phyloP scores from a whole-genome alignment of 1,284 basidiomycete genomes.

The Volvariella volvacea region DNA sequence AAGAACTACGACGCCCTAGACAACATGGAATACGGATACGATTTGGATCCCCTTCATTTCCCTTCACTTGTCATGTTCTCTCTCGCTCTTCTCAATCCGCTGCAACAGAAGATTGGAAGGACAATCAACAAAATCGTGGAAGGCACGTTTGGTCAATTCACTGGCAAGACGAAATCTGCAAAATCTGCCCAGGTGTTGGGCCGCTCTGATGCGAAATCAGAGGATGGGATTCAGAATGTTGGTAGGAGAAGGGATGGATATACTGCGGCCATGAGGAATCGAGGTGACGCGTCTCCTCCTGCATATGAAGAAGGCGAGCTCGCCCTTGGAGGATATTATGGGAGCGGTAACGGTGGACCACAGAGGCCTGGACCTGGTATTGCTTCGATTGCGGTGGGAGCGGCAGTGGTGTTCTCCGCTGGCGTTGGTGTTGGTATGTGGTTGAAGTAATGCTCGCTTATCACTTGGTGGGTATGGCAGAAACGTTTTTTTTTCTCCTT shows the following conservation, averaged over 20 bases:
- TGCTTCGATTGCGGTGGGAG: not conserved
- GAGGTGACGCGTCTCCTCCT: too few relatives aligned
- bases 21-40: conserved; percentile 2
- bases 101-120: conserved; percentile 10
- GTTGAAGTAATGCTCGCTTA: not conserved
- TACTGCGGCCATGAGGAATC: too few relatives aligned
- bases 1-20: conserved; percentile 4
- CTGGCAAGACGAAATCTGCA: not conserved
- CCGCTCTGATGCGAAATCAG: not conserved
- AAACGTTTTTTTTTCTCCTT: too few relatives aligned
- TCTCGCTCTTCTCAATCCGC: conserved; percentile 28
- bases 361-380: not conserved
- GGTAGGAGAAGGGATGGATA: not conserved
- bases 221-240: not conserved
- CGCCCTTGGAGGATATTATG: too few relatives aligned
- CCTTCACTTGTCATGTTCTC: conserved; percentile 33
- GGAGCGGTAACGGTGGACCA: not conserved
- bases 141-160: not conserved
- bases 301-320: too few relatives aligned
- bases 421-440: not conserved
- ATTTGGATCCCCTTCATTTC: conserved; percentile 33
- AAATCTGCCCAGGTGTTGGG: too few relatives aligned
- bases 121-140: not conserved
- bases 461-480: not conserved
- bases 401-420: not conserved